Percentiles rank a stretch among this genome's conserved stretches.
phyloP scores from a whole-genome alignment of 73 alveolate species.

The Paramecium octaurelia region DNA sequence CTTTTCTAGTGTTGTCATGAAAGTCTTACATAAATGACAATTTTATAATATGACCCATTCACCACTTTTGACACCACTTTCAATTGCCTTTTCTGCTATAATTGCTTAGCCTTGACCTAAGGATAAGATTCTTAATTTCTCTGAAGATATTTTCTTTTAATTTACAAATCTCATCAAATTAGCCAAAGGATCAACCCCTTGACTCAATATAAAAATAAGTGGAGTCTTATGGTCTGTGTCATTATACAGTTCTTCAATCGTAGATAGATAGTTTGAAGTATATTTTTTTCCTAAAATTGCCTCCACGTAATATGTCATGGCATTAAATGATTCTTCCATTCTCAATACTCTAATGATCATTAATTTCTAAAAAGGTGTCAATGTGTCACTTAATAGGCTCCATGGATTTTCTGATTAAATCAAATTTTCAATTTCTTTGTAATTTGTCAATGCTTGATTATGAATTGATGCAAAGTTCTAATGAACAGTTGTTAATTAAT shows the following conservation, averaged over 20 bases:
- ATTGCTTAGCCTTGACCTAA: slow-evolving; percentile 99
- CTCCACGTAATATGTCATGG: slow-evolving; percentile 80
- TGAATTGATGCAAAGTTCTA: slow-evolving; percentile 81
- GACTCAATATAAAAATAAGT: slow-evolving; percentile 67
- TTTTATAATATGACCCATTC: slow-evolving; percentile 98
- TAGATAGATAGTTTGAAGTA: slow-evolving; percentile 78
- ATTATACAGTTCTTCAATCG: slow-evolving; percentile 83
- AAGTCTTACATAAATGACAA: slow-evolving; percentile 97
- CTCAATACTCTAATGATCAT: slow-evolving; percentile 83
- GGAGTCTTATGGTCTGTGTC: slow-evolving; percentile 92
- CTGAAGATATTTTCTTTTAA: slow-evolving; percentile 53
- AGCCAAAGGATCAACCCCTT: slow-evolving; percentile 58
- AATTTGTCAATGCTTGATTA: slow-evolving; percentile 30
- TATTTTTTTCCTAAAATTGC: slow-evolving; percentile 77
- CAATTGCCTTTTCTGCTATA: slow-evolving; percentile 95
- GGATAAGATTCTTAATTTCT: slow-evolving; percentile 89
- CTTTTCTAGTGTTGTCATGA: slow-evolving; percentile 98
- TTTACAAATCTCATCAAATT: slow-evolving; percentile 36
- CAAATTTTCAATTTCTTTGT: slow-evolving; percentile 20
- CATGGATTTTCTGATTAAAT: slow-evolving; percentile 60
- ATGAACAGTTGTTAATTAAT: slow-evolving; percentile 59
- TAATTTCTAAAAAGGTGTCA: slow-evolving; percentile 76
- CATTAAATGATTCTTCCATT: slow-evolving; percentile 83
- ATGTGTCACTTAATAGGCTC: background rate
- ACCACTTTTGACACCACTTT: slow-evolving; percentile 95